These are phyloP conservation scores for Sisymbrium irio DNA, from an alignment of 345 rosid genomes.

Conservation along the genomic window DNA sequence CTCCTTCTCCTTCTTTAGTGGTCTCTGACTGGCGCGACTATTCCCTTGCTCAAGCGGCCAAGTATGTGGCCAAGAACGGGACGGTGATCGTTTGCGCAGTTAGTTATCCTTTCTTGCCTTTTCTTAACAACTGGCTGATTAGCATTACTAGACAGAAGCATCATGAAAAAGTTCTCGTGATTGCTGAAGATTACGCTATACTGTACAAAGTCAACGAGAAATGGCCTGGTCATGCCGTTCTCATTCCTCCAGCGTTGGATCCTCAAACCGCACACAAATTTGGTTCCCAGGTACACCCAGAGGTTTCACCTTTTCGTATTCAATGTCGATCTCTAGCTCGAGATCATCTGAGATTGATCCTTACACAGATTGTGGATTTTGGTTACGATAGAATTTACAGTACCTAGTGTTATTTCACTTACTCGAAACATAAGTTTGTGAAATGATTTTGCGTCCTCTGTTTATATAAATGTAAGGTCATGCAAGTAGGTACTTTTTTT, in stretches of 20 bases:
- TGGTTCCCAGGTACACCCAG: conserved; percentile 79
- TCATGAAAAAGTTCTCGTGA: conserved; percentile 73
- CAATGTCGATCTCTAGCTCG: neutral
- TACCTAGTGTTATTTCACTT: neutral
- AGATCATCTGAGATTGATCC: neutral
- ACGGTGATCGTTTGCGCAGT: conserved; percentile 16
- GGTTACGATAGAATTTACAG: too few relatives aligned
- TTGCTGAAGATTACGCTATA: conserved; percentile 86
- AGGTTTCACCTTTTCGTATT: neutral
- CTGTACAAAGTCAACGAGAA: conserved; percentile 63
- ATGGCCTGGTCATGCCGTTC: conserved; percentile 94
- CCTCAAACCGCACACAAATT: conserved; percentile 70
- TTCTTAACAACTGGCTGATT: conserved; percentile 79
- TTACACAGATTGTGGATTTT: neutral
- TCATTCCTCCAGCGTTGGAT: conserved; percentile 74
- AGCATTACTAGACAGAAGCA: conserved; percentile 71
- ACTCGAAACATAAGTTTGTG: neutral
- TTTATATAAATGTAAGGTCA: neutral
- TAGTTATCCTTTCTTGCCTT: conserved; percentile 67
- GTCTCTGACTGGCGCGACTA: conserved; percentile 60
- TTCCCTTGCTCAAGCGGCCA: conserved; percentile 32
- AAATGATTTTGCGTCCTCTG: neutral
- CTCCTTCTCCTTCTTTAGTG: neutral
- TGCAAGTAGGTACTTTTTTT: neutral
- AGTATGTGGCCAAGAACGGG: conserved; percentile 2